Percentiles rank a stretch among this genome's conserved stretches.
Conservation (phyloP, 139 green algal species). For the Coccomyxa sp. region DNA sequence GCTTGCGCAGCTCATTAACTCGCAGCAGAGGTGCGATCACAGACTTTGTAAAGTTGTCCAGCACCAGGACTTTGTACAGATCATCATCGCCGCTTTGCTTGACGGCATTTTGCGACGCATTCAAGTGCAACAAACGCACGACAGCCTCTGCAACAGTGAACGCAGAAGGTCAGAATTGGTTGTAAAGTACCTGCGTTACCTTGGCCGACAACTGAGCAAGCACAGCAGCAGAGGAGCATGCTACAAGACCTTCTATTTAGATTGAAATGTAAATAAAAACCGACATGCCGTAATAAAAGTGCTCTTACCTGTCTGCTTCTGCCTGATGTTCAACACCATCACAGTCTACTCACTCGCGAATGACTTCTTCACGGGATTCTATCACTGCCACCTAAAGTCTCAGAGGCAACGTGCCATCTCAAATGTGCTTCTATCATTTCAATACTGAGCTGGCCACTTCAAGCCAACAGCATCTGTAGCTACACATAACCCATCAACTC, state of each 20-base stretch:
- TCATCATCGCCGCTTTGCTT: slow-evolving; percentile 36
- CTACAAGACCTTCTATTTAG: neutral
- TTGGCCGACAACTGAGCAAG: neutral
- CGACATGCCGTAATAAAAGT: no score
- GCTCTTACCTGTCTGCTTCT: slow-evolving; percentile 64
- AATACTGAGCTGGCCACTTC: no score
- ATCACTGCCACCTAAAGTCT: no score
- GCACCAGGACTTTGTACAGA: slow-evolving; percentile 91
- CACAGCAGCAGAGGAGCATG: neutral
- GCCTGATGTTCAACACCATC: slow-evolving; percentile 71
- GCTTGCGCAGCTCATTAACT: slow-evolving; percentile 75
- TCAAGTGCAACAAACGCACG: slow-evolving; percentile 60
- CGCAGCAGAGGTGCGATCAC: slow-evolving; percentile 90
- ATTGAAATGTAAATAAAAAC: neutral
- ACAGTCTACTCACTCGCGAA: neutral
- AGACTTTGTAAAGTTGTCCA: slow-evolving; percentile 86
- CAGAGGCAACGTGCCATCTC: no score
- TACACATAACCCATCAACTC: no score
- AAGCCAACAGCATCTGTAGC: no score
- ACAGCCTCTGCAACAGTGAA: slow-evolving; percentile 44
- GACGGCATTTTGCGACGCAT: slow-evolving; percentile 13
- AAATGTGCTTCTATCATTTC: no score
- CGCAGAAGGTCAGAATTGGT: neutral
- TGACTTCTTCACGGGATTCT: neutral
- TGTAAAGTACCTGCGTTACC: neutral